Percentiles rank a stretch among this genome's conserved stretches.
Conservation (phyloP, 805 yeast species). For the Saccharomycopsis schoenii region DNA sequence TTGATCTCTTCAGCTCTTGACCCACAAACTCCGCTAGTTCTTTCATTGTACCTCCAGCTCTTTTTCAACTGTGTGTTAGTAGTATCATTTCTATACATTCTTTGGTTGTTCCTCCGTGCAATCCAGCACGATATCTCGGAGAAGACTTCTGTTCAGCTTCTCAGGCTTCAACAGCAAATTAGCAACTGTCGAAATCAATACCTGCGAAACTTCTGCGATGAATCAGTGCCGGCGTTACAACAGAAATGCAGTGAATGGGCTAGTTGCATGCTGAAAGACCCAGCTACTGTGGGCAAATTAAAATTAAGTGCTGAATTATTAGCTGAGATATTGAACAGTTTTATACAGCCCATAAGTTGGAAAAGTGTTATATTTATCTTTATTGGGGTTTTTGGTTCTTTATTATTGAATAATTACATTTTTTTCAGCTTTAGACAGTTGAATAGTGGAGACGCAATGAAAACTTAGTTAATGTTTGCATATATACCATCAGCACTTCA, state of each 20-base stretch:
- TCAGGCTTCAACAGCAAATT: constrained; percentile 54
- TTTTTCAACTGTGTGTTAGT: constrained; percentile 46
- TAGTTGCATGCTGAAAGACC: constrained; percentile 74
- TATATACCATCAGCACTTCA: no score
- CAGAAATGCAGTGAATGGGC: constrained; percentile 63
- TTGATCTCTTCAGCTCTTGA: constrained; percentile 23
- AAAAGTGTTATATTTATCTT: constrained; percentile 48
- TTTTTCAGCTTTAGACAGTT: constrained; percentile 24
- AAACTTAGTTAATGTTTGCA: no score
- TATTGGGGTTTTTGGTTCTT: constrained; percentile 35
- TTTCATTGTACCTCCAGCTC: constrained; percentile 57
- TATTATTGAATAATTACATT: constrained; percentile 12
- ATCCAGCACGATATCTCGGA: constrained; percentile 60
- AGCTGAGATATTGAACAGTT: constrained; percentile 74
- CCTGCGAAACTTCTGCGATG: constrained; percentile 58
- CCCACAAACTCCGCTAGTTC: constrained; percentile 44
- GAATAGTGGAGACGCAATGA: not conserved
- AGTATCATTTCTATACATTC: constrained; percentile 39
- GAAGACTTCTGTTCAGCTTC: constrained; percentile 53
- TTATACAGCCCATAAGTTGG: constrained; percentile 60
- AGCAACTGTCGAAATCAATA: constrained; percentile 63
- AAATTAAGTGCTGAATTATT: constrained; percentile 70
- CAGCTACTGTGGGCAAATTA: constrained; percentile 55
- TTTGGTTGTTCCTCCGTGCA: constrained; percentile 42
- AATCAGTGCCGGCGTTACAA: constrained; percentile 68